Evolutionary conservation across 2,329 filamentous ascomycete species (phyloP), one percentile per base, ranked within the genome.

Genomic region (Ophiostoma pallidulum): DNA sequence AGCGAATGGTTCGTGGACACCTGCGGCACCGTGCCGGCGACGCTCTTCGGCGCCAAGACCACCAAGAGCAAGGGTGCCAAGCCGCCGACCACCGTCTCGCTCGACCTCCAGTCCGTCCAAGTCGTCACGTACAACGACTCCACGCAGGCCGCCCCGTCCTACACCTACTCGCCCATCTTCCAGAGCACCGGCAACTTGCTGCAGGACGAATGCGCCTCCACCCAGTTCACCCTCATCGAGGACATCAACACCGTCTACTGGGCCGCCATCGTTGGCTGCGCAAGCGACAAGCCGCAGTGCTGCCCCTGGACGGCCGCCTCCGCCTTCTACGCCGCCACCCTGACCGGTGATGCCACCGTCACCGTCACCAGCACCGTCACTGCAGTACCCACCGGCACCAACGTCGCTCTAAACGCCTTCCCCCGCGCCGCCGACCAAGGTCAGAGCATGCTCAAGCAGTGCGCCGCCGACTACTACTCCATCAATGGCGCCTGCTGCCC

Each of bases 391-490:
- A 31, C 32, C 10, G 50, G 41, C 22, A 37, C 47, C 26, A 50
- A 48, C 33, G 32, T 31, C 2, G 36, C 35, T 13, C 39, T 45
- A 9, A 43, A 45, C 26, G 51, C 55, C 24, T 58, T 54, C 38
- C 57, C 59, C 8, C 33, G 37, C 28, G 53, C 56, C 2, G 50
- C 42, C 8, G 43, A 56, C 41, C 37, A 24, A 3, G 39, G 43
- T 37, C 42, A 50, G n/a, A 33, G 41, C 8, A 31, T 47, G 5
- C 46, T 59, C 8, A 38, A 41, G 12, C 42, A 28, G 4, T 60
- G 59, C 32, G 54, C 57, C 7, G 51, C 53, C 4, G 58, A 60
- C 45, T 61, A 60, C 48, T 58, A 58, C 45, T 57, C 56, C 22
- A 53, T 59, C 12, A 56, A 56, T 4, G 57, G 57, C 4, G 46